Evolutionary conservation across 1,284 basidiomycete genomes (phyloP), one percentile per base, ranked within the genome.

Genomic region (Coniferiporia sulphurascens): DNA sequence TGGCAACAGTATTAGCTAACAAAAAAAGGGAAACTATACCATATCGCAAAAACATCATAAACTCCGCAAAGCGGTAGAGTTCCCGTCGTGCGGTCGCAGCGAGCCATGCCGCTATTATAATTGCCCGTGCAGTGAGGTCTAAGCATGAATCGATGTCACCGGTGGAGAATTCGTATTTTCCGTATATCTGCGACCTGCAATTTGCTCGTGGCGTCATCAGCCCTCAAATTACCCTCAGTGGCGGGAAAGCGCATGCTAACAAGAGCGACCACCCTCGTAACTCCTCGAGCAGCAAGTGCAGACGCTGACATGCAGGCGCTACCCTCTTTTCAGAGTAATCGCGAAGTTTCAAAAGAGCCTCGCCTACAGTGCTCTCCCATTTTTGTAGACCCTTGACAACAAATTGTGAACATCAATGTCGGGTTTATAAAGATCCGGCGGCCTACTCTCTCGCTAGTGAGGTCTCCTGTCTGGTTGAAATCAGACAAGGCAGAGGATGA

Each of bases 371-470:
- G 3, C 81, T 76, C 68, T 92, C 89, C 89, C 89, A 92, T 69
- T 89, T 90, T 69, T 85, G 83, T 57, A 91, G 76, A 55, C 83
- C 81, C 89, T 91, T 68, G 58, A 63, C 65, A 62, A 43, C 60
- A 62, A 48, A 63, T 68, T 65, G 68, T 64, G 57, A 56, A 58
- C 21, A 57, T 62, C 44, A 46, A 58, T 12, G 38, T 51, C 43
- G 50, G 56, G 36, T 13, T 61, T 13, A 6, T 45, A 44, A 54
- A 32, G 45, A 51, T 46, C 63, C 27, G 55, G 54, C 43, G 15
- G 63, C 73, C 64, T 73, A 90, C 90, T 70, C 90, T 78, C 72
- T 92, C 89, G 62, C 85, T 89, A 78, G 87, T 87, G 66, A 86
- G 84, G 66, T 91, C 89, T 19, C 82, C 81, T 64, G 87, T 89